Percentiles rank a stretch among this genome's conserved stretches.
Evolutionary conservation across 1,284 basidiomycete genomes (phyloP).

Genomic region (Apiotrichum brassicae): DNA sequence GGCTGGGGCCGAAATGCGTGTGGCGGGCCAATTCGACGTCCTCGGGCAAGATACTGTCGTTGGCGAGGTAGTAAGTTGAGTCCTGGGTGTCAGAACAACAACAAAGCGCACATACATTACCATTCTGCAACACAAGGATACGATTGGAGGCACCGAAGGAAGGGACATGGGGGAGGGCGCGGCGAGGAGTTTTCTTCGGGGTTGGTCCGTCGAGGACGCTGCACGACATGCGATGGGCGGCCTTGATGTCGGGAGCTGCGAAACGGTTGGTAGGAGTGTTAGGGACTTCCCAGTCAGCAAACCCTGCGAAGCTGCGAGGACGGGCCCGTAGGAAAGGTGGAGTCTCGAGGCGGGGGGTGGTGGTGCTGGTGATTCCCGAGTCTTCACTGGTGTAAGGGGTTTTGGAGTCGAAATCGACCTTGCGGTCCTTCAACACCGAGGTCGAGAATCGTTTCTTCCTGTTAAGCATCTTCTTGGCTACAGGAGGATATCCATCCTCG

Average conservation of each 20-base stretch:
- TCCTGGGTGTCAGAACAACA: not conserved
- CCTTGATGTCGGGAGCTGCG: not conserved
- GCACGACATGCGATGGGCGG: not conserved
- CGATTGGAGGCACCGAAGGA: not conserved
- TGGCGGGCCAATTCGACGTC: not conserved
- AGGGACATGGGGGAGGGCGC: too few species aligned
- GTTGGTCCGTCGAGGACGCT: not conserved
- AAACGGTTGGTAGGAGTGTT: not conserved
- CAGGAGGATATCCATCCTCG: not conserved
- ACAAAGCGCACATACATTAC: not conserved
- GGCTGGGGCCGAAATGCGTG: not conserved
- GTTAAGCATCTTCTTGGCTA: not conserved
- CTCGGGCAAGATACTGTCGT: not conserved
- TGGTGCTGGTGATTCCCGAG: too few species aligned
- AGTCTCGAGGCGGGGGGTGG: not conserved
- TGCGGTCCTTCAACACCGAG: not conserved
- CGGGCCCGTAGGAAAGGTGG: not conserved
- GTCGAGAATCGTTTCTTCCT: not conserved
- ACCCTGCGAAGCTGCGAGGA: constrained; percentile 10
- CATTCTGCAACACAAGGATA: constrained; percentile 2
- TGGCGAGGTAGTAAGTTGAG: constrained; percentile 11
- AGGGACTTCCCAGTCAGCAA: not conserved
- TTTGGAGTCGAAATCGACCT: too few species aligned
- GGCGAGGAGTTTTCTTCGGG: too few species aligned
- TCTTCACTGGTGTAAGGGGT: too few species aligned